phyloP scores from a whole-genome alignment of 306 rosid genomes.

The Rosa persica region DNA sequence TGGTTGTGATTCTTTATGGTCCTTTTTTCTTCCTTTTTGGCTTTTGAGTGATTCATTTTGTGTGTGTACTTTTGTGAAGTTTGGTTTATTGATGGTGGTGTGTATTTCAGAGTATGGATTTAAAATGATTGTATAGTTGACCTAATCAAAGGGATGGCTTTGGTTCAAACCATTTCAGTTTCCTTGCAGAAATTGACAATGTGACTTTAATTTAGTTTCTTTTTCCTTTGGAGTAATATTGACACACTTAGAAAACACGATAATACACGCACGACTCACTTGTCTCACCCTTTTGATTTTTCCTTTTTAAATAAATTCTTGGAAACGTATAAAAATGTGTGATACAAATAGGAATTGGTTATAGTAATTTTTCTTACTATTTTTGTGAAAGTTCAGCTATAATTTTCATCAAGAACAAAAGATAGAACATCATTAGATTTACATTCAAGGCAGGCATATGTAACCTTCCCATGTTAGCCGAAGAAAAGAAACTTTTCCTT shows the following conservation, averaged over 20 bases:
- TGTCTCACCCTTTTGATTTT: neutral
- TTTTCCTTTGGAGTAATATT: neutral
- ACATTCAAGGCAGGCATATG: neutral
- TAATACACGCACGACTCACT: neutral
- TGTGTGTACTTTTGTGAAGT: slow-evolving; percentile 22
- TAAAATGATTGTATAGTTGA: slow-evolving; percentile 1
- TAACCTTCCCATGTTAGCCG: neutral
- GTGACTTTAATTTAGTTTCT: neutral
- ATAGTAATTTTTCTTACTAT: neutral
- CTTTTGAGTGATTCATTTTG: neutral
- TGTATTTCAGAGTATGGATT: slow-evolving; percentile 33
- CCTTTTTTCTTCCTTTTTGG: slow-evolving; percentile 2
- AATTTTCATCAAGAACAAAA: neutral
- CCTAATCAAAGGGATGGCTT: neutral
- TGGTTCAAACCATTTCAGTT: neutral
- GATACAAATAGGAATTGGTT: neutral
- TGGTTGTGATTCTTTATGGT: slow-evolving; percentile 21
- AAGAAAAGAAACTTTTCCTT: no score
- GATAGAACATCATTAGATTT: neutral
- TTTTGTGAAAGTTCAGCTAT: neutral
- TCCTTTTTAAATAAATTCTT: neutral
- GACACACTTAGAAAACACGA: neutral
- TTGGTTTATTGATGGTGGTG: slow-evolving; percentile 40
- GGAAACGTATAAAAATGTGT: no score
- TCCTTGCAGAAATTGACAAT: neutral